Conservation (phyloP, 2,329 filamentous ascomycete species). For the Trichoderma sp. region DNA sequence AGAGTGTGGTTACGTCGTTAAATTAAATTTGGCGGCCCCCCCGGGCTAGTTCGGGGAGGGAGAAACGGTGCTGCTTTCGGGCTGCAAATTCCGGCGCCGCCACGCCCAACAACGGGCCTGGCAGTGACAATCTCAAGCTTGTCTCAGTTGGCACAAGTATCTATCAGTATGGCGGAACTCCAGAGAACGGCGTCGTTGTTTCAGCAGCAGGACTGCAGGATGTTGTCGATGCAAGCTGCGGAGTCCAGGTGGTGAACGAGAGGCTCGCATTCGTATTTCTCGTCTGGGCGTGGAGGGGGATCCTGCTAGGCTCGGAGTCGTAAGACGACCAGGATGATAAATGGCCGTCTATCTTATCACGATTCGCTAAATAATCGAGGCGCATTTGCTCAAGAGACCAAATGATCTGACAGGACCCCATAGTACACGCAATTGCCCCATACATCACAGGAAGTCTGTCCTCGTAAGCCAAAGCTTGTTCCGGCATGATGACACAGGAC, state of each 20-base stretch:
- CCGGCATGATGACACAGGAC: background rate
- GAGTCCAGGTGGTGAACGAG: background rate
- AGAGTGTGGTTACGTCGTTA: conserved; percentile 26
- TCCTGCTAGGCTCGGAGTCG: background rate
- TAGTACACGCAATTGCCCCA: conserved; percentile 5
- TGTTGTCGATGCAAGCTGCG: conserved; percentile 10
- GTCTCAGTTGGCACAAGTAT: background rate
- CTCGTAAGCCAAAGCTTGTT: background rate
- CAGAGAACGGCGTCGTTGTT: background rate
- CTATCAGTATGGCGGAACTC: background rate
- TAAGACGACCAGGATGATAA: background rate
- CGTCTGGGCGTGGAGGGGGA: background rate
- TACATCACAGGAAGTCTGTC: background rate
- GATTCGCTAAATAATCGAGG: background rate
- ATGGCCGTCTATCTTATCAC: conserved; percentile 12
- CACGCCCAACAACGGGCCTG: conserved; percentile 6
- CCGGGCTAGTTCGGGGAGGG: conserved; percentile 15
- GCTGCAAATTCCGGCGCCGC: conserved; percentile 30
- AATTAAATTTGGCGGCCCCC: conserved; percentile 26
- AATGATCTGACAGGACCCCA: background rate
- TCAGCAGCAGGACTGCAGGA: background rate
- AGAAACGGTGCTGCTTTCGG: conserved; percentile 19
- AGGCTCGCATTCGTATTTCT: conserved; percentile 13
- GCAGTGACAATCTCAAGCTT: background rate
- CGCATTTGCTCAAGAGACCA: background rate